Evolutionary conservation across 768 basidiomycete genomes (phyloP), one percentile per base, ranked within the genome.

Genomic region (Pholiota conissans): DNA sequence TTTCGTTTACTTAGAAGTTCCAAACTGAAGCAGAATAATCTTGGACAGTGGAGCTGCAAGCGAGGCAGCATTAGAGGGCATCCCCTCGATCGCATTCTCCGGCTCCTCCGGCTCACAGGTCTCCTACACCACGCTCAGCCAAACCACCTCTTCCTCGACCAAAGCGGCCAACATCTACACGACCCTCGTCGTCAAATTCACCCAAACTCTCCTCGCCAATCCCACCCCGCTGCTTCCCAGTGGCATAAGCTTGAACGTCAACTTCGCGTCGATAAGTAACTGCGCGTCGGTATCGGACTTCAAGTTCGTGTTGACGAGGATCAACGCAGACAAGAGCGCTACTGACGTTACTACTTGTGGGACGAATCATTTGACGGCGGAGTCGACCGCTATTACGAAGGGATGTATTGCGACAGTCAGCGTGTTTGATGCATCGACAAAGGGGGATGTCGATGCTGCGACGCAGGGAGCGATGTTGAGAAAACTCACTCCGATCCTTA

Each of bases 21-120:
- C 46, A 42, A 22, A 52, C n/a, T 39, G 9, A 34, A 16, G 30
- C 1, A 39, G 8, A 10, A 10, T 16, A 7, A 1, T 27, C 20
- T 5, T 8, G 3, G 8, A 20, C 55, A 83, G 81, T 22, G 80
- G 80, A 5, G 82, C 82, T 1, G 80, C 82, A 0, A 72, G 72
- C 13, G 79, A 80, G 66, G 78, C 81, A 3, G 76, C 80, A 0
- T 62, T 72, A 39, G 73, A 78, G 61, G 82, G 82, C 29, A 72
- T 83, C 13, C 80, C 82, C 2, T 75, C 81, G 1, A 72, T 77
- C 29, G 82, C 82, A 0, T 82, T 81, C 69, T 82, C 80, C 11
- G 69, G 70, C 10, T 61, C 63, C 11, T 69, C 73, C 2, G 79
- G 73, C 9, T 69, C 75, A 0, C 71, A 76, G 52, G 77, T 81